Evolutionary conservation across 805 yeast genomes (phyloP), one percentile per base, ranked within the genome.

Genomic region (Cyberlindnera samutprakarnensis): DNA sequence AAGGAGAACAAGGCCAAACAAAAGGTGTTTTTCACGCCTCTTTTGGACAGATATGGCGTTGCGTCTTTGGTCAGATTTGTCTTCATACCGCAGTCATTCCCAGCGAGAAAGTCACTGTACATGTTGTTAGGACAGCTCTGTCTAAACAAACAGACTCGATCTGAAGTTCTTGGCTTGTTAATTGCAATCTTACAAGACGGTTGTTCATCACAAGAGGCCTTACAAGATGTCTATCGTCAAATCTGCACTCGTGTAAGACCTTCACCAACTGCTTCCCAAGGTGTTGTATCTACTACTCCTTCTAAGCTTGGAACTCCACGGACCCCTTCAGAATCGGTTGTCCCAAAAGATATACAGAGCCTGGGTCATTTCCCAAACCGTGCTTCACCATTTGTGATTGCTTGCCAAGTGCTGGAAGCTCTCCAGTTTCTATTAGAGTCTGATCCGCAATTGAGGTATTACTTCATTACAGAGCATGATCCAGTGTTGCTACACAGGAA

Each of bases 381-480:
- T 13, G 69, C 81, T 14, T 71, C 88, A 0, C 82, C 90, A 1
- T 58, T 78, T 9, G 62, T 72, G 9, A 80, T 86, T 15, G 88
- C 88, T 1, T 77, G 75, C 28, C 95, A 86, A 47, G 69, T 79
- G 4, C 64, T 88, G 27, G 94, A 84, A 38, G 77, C 82, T 1
- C 58, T 87, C 13, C 84, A 80, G 41, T 75, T 70, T 44, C 61
- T 87, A 29, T 64, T 87, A 31, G 85, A 80, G 35, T 63, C 73
- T 21, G 82, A 78, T 41, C 64, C 68, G 8, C 82, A 77, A 38
- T 62, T 83, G 51, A 68, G 92, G 40, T 74, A 75, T 47, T 86
- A 76, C 47, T 78, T 88, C 54, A 59, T 88, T 37, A 74, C 81
- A 6, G 95, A 85, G 42, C 95, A 85, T 49, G 87, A 78, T 18